Evolutionary conservation across 2,329 filamentous ascomycete genomes (phyloP).

Genomic region (Sporothrix globosa): DNA sequence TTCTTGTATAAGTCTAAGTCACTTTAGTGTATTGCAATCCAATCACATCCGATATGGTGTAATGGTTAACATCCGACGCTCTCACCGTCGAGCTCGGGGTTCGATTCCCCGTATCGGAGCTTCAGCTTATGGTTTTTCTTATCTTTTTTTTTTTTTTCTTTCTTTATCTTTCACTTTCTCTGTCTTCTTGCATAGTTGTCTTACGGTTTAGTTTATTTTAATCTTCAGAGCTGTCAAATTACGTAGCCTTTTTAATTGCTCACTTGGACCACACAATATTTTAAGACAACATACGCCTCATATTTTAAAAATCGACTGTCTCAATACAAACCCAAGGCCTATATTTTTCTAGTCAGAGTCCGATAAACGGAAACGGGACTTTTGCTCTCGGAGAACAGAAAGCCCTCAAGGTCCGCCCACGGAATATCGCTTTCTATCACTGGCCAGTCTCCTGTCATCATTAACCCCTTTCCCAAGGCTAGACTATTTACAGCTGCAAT

Average conservation of each 20-base stretch:
- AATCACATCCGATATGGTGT: constrained; percentile 36
- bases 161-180: background rate
- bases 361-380: background rate
- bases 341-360: background rate
- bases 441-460: no score
- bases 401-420: background rate
- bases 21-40: background rate
- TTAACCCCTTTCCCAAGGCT: background rate
- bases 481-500: background rate
- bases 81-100: constrained; percentile 38
- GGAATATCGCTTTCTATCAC: no score
- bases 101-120: constrained; percentile 38
- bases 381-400: background rate
- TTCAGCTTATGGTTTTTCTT: constrained; percentile 23
- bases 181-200: background rate
- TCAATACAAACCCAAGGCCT: background rate
- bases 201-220: background rate
- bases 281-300: no score
- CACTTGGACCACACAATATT: background rate
- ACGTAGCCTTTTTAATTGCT: background rate
- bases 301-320: no score
- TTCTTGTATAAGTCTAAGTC: background rate
- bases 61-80: constrained; percentile 37
- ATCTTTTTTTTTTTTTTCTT: background rate
- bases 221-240: background rate